Conservation (phyloP, 768 basidiomycete species). For the Pleurotus giganteus region DNA sequence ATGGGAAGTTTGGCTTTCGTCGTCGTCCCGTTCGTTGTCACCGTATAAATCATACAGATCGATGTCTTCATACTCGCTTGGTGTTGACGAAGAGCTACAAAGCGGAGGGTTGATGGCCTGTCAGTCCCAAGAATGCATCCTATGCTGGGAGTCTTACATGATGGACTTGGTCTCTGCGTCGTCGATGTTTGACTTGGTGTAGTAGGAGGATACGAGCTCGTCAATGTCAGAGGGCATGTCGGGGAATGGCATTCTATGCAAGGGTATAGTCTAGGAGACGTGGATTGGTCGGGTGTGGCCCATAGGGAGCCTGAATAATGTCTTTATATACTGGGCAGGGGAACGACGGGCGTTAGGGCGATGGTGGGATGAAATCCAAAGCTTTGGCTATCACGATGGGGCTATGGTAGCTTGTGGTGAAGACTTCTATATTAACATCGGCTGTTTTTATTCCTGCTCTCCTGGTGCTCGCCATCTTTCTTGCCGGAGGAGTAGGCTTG, state of each 20-base stretch:
- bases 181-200: neutral
- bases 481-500: too few species aligned
- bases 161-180: conserved; percentile 1
- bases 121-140: too few species aligned
- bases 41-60: conserved; percentile 4
- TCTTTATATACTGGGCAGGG: neutral
- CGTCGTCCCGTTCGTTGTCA: neutral
- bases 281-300: neutral
- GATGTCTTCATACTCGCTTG: conserved; percentile 2
- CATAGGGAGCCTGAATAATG: too few species aligned
- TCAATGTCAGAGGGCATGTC: neutral
- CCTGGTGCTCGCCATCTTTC: neutral
- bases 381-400: neutral
- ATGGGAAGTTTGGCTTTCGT: neutral
- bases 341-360: conserved; percentile 5
- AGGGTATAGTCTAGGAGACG: neutral
- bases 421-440: conserved; percentile 1
- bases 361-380: conserved; percentile 6
- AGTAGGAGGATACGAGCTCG: conserved; percentile 7
- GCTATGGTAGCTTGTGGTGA: neutral
- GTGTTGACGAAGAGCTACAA: neutral
- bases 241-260: neutral
- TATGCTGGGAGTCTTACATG: too few species aligned
- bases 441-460: neutral
- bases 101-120: neutral